Conservation (phyloP, 352 stramenopile species). For the Pythium chondricola region DNA sequence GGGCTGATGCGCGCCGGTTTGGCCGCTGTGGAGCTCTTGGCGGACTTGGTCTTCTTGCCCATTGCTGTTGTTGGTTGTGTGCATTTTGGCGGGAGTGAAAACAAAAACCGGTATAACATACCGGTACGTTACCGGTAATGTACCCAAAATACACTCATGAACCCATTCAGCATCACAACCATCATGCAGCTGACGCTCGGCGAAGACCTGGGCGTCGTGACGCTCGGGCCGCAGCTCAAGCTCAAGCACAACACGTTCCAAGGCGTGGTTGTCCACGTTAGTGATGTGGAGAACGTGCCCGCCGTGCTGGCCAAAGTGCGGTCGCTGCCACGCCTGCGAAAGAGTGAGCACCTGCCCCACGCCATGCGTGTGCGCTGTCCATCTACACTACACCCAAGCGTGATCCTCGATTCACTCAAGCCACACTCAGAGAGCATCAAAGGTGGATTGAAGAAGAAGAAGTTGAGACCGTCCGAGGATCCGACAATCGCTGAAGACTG, state of each 20-base stretch:
- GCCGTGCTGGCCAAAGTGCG: constrained; percentile 22
- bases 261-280: constrained; percentile 45
- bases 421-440: constrained; percentile 2
- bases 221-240: constrained; percentile 43
- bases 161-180: background rate
- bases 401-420: constrained; percentile 2
- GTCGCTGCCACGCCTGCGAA: constrained; percentile 32
- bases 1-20: constrained; percentile 1
- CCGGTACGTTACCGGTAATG: constrained; percentile 15
- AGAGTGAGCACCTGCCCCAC: constrained; percentile 41
- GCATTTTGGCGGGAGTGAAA: background rate
- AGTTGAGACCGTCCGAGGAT: constrained; percentile 17
- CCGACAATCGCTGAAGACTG: constrained; percentile 40
- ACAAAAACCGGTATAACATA: background rate
- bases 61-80: constrained; percentile 2
- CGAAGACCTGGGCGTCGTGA: constrained; percentile 14
- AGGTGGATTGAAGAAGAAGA: constrained; percentile 4
- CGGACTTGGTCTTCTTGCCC: constrained; percentile 13
- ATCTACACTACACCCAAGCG: constrained; percentile 5
- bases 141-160: constrained; percentile 2
- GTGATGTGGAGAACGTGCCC: constrained; percentile 14
- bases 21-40: background rate
- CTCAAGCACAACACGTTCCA: constrained; percentile 73
- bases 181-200: constrained; percentile 17
- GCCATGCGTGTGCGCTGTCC: constrained; percentile 31